Conservation (phyloP, 257 asterid genomes). For the Nicotiana obtusifolia region DNA sequence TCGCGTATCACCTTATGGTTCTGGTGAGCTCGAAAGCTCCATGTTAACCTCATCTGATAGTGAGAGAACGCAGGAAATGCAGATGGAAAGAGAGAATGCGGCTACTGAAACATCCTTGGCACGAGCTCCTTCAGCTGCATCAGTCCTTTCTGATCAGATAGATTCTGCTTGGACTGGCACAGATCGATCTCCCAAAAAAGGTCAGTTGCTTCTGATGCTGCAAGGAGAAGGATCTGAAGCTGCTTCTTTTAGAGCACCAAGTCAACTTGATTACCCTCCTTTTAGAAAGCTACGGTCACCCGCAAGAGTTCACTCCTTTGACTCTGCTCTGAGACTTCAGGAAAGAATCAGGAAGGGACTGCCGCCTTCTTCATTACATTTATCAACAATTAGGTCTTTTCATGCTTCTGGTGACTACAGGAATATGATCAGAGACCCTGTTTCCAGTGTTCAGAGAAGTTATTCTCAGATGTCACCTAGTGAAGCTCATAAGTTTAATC, state of each 20-base stretch:
- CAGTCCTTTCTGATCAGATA: constrained; percentile 75
- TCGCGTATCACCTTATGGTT: constrained; percentile 13
- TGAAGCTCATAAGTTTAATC: constrained; percentile 47
- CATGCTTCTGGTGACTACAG: constrained; percentile 88
- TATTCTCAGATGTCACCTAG: constrained; percentile 44
- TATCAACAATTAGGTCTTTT: constrained; percentile 57
- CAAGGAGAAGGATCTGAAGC: constrained; percentile 31
- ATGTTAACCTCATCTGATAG: constrained; percentile 15
- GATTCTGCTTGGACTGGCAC: constrained; percentile 94
- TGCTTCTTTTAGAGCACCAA: constrained; percentile 16
- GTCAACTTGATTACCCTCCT: constrained; percentile 30
- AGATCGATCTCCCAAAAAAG: constrained; percentile 31
- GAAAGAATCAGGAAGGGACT: constrained; percentile 64
- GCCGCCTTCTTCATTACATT: constrained; percentile 58
- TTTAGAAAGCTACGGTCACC: constrained; percentile 42
- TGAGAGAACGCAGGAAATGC: constrained; percentile 17
- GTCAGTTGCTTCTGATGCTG: constrained; percentile 19
- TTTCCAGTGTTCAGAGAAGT: constrained; percentile 43
- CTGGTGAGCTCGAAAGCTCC: constrained; percentile 19
- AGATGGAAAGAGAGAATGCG: constrained; percentile 19
- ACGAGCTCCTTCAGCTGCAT: constrained; percentile 60
- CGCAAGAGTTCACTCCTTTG: constrained; percentile 74
- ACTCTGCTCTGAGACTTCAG: constrained; percentile 74
- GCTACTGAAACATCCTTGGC: constrained; percentile 31
- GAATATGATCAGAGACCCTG: constrained; percentile 80